phyloP scores from a whole-genome alignment of 768 basidiomycete species.

The Russula vinacea region DNA sequence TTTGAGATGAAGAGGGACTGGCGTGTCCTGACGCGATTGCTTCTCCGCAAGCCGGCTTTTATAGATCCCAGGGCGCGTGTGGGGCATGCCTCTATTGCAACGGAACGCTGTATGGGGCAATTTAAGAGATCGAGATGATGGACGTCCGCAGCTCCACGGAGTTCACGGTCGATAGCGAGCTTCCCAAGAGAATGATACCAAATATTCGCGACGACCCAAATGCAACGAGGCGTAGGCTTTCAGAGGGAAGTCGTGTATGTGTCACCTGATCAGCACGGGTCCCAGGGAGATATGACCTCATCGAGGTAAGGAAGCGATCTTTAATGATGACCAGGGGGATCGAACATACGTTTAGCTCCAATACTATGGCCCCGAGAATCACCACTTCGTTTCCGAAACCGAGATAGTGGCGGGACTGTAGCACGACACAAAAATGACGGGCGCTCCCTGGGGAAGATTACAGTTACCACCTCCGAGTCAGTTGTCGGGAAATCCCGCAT shows the following conservation, averaged over 20 bases:
- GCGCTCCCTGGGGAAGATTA: not conserved
- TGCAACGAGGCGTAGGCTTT: not conserved
- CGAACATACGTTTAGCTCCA: not conserved
- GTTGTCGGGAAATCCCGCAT: too few relatives aligned
- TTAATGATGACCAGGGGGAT: not conserved
- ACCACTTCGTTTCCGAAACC: too few relatives aligned
- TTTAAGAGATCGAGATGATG: not conserved
- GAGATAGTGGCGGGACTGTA: not conserved
- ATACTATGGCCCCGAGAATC: too few relatives aligned
- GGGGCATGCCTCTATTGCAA: not conserved
- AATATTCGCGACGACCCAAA: not conserved
- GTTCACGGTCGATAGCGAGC: too few relatives aligned
- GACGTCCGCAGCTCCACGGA: not conserved
- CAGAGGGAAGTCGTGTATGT: not conserved
- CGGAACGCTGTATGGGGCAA: not conserved
- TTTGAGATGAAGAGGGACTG: not conserved
- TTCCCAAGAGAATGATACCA: too few relatives aligned
- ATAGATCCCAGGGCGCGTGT: not conserved
- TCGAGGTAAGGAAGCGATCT: not conserved
- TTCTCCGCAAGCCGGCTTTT: constrained; percentile 3
- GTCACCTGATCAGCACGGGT: not conserved
- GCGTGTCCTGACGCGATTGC: not conserved
- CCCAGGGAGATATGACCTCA: not conserved
- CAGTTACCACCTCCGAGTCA: too few relatives aligned
- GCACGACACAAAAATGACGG: not conserved